Conservation (phyloP, 1,284 basidiomycete genomes). For the Apiotrichum sp. region DNA sequence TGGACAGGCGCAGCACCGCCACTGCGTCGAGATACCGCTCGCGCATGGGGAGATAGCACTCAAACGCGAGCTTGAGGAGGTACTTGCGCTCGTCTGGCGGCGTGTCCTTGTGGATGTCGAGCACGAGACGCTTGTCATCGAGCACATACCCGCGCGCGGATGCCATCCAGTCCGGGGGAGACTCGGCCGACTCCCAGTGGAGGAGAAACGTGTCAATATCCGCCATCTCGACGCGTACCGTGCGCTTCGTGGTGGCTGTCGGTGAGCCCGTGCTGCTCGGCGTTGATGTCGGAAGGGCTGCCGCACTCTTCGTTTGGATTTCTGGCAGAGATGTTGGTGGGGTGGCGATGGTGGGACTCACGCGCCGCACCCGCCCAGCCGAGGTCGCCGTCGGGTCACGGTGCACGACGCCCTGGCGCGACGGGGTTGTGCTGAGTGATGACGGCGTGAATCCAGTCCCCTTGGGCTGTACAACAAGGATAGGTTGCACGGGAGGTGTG, state of each 20-base stretch:
- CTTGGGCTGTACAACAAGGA: no score
- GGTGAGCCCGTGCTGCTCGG: no score
- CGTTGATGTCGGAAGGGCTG: no score
- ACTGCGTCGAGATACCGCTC: neutral
- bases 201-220: neutral
- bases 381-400: no score
- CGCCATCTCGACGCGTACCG: neutral
- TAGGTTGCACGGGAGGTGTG: no score
- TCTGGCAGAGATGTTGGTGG: no score
- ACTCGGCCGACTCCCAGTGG: neutral
- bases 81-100: neutral
- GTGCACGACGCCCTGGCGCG: no score
- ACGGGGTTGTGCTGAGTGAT: no score
- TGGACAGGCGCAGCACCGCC: neutral
- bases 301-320: no score
- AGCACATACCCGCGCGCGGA: neutral
- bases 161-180: neutral
- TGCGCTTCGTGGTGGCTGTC: neutral
- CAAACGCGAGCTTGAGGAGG: neutral
- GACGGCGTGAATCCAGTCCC: no score
- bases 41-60: constrained; percentile 1
- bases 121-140: neutral
- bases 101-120: neutral
- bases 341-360: no score
- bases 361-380: no score